A percentile compares a stretch with the other conserved stretches of the same genome.
Conservation (phyloP, 495 filamentous ascomycete species). For the Aspergillus bertholletiae region DNA sequence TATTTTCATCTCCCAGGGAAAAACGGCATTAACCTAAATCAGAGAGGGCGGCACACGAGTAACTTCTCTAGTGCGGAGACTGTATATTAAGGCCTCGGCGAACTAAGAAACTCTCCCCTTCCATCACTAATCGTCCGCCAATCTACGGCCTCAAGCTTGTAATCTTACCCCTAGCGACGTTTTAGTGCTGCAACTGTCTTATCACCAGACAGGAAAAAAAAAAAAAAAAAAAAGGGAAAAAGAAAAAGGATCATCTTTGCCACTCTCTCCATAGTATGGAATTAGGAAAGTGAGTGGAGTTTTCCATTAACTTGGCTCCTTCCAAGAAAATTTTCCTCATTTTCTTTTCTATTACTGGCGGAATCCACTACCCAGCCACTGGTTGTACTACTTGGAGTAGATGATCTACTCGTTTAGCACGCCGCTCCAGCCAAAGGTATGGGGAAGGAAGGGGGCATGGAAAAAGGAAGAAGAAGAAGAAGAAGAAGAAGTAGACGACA, state of each 20-base stretch:
- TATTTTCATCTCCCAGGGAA: too few species aligned
- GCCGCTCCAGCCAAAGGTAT: too few species aligned
- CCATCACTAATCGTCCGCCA: not conserved
- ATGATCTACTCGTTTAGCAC: not conserved
- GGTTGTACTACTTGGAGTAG: not conserved
- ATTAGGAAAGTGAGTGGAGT: not conserved
- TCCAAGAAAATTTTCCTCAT: not conserved
- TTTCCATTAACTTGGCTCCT: too few species aligned
- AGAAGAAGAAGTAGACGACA: too few species aligned
- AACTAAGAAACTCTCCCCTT: not conserved
- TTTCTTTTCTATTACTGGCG: not conserved
- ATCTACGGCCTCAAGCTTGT: too few species aligned
- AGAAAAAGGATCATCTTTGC: not conserved
- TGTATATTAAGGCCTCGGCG: not conserved
- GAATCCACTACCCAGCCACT: not conserved
- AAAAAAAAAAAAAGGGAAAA: not conserved
- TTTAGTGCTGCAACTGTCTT: constrained; percentile 20
- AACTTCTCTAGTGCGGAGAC: not conserved
- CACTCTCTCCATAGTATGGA: not conserved
- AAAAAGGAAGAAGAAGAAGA: not conserved
- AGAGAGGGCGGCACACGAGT: not conserved
- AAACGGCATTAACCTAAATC: not conserved
- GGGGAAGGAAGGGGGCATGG: not conserved
- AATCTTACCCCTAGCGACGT: not conserved
- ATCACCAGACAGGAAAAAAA: constrained; percentile 6